These are phyloP conservation scores for Scleroderma citrinum DNA, from an alignment of 768 basidiomycete genomes.

Conservation along the genomic window DNA sequence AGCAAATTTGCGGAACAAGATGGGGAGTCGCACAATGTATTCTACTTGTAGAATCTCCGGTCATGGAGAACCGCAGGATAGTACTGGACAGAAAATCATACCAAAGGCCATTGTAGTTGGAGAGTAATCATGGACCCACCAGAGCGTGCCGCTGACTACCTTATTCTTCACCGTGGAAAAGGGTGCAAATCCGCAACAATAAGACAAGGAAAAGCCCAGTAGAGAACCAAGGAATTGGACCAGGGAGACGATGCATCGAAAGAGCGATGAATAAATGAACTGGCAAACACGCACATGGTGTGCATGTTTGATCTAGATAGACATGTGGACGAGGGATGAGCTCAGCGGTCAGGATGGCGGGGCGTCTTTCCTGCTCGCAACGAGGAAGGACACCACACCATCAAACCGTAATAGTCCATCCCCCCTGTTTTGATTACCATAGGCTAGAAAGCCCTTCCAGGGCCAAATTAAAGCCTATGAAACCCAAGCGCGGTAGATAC, in stretches of 20 bases:
- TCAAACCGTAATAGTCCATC: conserved; percentile 9
- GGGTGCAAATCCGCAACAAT: conserved; percentile 12
- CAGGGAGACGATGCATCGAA: conserved; percentile 1
- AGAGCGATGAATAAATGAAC: conserved; percentile 25
- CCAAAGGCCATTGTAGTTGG: conserved; percentile 9
- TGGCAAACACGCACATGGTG: conserved; percentile 18
- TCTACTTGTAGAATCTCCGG: conserved; percentile 10
- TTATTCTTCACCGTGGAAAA: conserved; percentile 29
- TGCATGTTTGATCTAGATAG: conserved; percentile 11
- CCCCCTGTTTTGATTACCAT: conserved; percentile 23
- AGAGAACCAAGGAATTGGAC: conserved; percentile 5
- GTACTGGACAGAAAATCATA: conserved; percentile 17
- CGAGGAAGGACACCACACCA: conserved; percentile 21
- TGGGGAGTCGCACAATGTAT: conserved; percentile 11
- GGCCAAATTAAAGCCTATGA: conserved; percentile 27
- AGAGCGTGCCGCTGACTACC: conserved; percentile 8
- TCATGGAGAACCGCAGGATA: conserved; percentile 12
- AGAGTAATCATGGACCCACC: conserved; percentile 15
- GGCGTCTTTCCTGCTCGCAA: conserved; percentile 12
- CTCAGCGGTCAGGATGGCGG: conserved; percentile 14
- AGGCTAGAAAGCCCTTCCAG: conserved; percentile 19
- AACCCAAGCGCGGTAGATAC: conserved; percentile 21
- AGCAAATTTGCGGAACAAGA: conserved; percentile 5
- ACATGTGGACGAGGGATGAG: conserved; percentile 23
- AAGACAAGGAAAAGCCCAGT: conserved; percentile 1